Conservation (phyloP, 352 stramenopile genomes). For the Pythium sukuiense region DNA sequence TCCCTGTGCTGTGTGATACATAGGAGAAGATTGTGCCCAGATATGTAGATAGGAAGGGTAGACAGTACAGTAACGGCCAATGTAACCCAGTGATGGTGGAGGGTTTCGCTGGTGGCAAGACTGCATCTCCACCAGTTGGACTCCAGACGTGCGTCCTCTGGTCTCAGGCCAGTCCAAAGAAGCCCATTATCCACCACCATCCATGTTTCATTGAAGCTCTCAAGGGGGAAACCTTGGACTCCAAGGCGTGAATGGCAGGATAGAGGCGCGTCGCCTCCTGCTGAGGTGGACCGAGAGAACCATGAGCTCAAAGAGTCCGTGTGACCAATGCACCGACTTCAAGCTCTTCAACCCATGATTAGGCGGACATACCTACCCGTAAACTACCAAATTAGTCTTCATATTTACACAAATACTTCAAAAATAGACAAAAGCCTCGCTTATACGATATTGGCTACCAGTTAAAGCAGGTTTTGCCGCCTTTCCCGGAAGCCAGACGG, state of each 20-base stretch:
- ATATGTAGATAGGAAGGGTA: too few relatives aligned
- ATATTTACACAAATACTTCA: not conserved
- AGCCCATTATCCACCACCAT: too few relatives aligned
- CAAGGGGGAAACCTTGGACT: too few relatives aligned
- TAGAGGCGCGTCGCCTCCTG: not conserved
- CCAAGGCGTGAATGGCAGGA: too few relatives aligned
- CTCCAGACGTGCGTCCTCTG: not conserved
- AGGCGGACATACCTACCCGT: not conserved
- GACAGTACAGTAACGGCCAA: too few relatives aligned
- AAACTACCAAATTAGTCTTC: not conserved
- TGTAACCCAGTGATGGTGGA: too few relatives aligned
- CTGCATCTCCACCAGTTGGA: too few relatives aligned
- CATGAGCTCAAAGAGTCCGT: not conserved
- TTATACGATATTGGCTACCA: not conserved
- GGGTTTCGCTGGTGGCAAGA: not conserved
- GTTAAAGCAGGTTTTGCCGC: not conserved
- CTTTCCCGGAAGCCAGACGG: conserved; percentile 2
- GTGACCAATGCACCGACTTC: conserved; percentile 1
- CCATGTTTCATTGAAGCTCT: too few relatives aligned
- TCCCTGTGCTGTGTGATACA: conserved; percentile 6
- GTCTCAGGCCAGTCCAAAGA: not conserved
- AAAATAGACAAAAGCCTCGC: not conserved
- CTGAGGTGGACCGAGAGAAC: not conserved
- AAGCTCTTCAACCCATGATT: not conserved
- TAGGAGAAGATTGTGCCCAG: not conserved